phyloP scores from a whole-genome alignment of 2,329 filamentous ascomycete genomes.

The Botrytis sinoallii region DNA sequence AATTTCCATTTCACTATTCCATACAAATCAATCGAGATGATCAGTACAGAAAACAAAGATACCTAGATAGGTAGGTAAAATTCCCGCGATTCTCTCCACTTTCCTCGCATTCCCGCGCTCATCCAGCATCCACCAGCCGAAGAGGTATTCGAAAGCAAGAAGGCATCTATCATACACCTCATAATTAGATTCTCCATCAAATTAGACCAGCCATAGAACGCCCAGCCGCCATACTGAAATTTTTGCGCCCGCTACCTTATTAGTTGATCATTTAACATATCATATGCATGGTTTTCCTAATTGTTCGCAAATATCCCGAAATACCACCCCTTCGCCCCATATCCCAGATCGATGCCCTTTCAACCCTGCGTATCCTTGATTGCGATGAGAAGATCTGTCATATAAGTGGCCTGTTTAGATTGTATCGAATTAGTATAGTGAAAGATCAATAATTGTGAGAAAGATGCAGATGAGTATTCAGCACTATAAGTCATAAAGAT shows the following conservation, averaged over 20 bases:
- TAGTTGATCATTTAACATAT: slow-evolving; percentile 4
- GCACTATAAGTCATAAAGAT: slow-evolving; percentile 42
- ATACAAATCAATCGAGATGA: background rate
- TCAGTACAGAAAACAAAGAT: background rate
- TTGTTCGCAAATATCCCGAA: slow-evolving; percentile 2
- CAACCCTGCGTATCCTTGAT: slow-evolving; percentile 23
- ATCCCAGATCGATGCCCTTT: background rate
- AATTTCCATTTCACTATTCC: background rate
- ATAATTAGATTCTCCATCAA: background rate
- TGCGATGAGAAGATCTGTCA: slow-evolving; percentile 24
- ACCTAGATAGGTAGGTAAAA: background rate
- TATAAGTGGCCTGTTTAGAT: slow-evolving; percentile 21
- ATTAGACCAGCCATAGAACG: slow-evolving; percentile 7
- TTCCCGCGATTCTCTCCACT: background rate
- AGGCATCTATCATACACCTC: slow-evolving; percentile 7
- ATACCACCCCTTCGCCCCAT: background rate
- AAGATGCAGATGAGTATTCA: slow-evolving; percentile 18
- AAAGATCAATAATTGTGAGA: slow-evolving; percentile 15
- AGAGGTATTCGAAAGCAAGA: background rate
- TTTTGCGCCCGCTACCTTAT: slow-evolving; percentile 13
- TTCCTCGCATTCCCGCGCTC: background rate
- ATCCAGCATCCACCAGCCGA: background rate
- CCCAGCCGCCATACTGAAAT: background rate
- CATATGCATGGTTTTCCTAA: background rate
- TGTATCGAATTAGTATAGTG: background rate